These are phyloP conservation scores for Chondrus crispus DNA, from an alignment of 23 red algal genomes.

Conservation along the genomic window DNA sequence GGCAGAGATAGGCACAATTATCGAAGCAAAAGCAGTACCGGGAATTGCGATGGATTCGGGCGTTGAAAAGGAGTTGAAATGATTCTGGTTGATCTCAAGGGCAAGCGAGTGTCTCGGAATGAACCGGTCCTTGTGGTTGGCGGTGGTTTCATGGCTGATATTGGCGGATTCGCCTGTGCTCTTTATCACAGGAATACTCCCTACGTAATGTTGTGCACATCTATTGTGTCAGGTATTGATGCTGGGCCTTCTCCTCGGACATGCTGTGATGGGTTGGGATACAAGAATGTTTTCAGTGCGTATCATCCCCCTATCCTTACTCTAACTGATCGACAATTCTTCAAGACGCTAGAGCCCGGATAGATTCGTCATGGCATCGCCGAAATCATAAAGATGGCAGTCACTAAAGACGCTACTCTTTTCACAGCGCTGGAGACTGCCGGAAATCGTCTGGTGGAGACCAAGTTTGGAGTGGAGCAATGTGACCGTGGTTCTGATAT, in stretches of 20 bases:
- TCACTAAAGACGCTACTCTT: conserved; percentile 53
- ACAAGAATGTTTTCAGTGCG: conserved; percentile 78
- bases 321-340: conserved; percentile 66
- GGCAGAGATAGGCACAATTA: too few species aligned
- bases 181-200: conserved; percentile 75
- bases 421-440: conserved; percentile 53
- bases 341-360: conserved; percentile 60
- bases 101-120: conserved; percentile 55
- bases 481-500: conserved; percentile 44
- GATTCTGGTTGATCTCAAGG: conserved; percentile 69
- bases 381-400: conserved; percentile 82
- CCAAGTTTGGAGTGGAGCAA: conserved; percentile 69
- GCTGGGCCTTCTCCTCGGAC: conserved; percentile 75
- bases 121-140: conserved; percentile 72
- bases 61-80: too few species aligned
- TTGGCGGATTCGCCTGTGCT: conserved; percentile 72
- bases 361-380: conserved; percentile 81
- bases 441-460: conserved; percentile 36
- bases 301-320: conserved; percentile 76
- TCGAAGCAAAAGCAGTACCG: too few species aligned
- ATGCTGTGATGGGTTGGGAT: conserved; percentile 76
- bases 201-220: conserved; percentile 75
- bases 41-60: too few species aligned
- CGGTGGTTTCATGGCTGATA: conserved; percentile 69
- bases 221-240: conserved; percentile 74